A percentile compares a stretch with the other conserved stretches of the same genome.
Evolutionary conservation across 2,329 filamentous ascomycete genomes (phyloP).

Genomic region (Sarocladium strictum): DNA sequence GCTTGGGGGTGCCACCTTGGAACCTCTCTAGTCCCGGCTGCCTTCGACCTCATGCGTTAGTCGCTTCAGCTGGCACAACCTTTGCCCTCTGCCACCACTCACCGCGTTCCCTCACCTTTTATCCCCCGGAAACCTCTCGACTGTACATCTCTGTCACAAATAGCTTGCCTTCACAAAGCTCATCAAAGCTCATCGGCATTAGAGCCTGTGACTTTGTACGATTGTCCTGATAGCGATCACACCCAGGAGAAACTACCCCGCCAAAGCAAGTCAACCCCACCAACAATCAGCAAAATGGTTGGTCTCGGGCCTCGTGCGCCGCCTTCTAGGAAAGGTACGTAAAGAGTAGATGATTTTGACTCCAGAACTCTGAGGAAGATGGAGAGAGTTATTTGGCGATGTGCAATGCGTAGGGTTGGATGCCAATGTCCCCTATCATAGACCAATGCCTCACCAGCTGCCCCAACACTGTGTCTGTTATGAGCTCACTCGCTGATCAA

Average conservation of each 20-base stretch:
- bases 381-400: no score
- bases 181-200: neutral
- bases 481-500: neutral
- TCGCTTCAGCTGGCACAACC: neutral
- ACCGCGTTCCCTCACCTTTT: neutral
- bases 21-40: conserved; percentile 4
- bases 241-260: conserved; percentile 22
- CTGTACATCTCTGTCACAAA: neutral
- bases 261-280: conserved; percentile 24
- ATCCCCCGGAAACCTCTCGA: neutral
- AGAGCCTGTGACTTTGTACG: neutral
- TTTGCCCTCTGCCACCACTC: conserved; percentile 1
- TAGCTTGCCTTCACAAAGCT: neutral
- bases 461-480: neutral
- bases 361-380: no score
- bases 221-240: neutral
- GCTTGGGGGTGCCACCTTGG: conserved; percentile 1
- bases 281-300: conserved; percentile 38
- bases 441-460: neutral
- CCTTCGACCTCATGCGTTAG: conserved; percentile 4
- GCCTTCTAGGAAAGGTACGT: conserved; percentile 62
- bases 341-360: no score
- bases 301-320: conserved; percentile 45
- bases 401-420: no score
- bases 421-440: no score